Base-by-base conservation (phyloP, 2,329 filamentous ascomycete genomes). In the Monosporascus ibericus region DNA sequence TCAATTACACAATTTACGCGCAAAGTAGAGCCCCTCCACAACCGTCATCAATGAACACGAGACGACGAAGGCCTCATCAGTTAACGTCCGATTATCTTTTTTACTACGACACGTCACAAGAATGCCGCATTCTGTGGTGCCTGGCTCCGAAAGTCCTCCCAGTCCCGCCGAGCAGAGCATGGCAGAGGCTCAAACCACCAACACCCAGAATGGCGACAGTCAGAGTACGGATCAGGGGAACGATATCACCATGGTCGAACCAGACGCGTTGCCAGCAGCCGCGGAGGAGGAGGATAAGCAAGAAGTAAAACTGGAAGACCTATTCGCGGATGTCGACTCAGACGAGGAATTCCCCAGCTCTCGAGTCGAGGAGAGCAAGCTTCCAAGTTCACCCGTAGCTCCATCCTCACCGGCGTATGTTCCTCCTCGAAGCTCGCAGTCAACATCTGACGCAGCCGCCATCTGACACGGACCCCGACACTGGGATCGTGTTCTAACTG, bases 291-390 rank as follows among this genome's bases (percentile, higher is more conserved):
- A 63, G 14, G 59, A 60, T 6, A 75, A 76, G 54, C 71, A 75
- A 24, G 73, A 78, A 40, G 69, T 76, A 44, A 82, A 80, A 52
- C 68, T 86, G 6, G 81, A 84, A 48, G 79, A 84, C 5, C 59
- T 86, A 11, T 85, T 85, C 51, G 75, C 71, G 36, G 80, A 82
- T 57, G 72, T 73, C 18, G 80, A 82, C 44, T 82, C 79, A 2
- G 81, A 85, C 56, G 80, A 83, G 1, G 82, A 86, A 55, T 84
- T 85, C 48, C 76, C 79, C 6, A 80, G 74, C 58, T 78, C 77
- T 15, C 63, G 60, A 22, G 60, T 53, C 50, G 70, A 72, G 7
- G 63, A 73, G 22, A 61, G 68, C 27, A 72, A 75, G 38, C 64
- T 63, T 11, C 69, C 68, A 17, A 79, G 72, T 59, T 76, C 74